Evolutionary conservation across 805 yeast species (phyloP).

Genomic region (Debaryomyces prosopidis): DNA sequence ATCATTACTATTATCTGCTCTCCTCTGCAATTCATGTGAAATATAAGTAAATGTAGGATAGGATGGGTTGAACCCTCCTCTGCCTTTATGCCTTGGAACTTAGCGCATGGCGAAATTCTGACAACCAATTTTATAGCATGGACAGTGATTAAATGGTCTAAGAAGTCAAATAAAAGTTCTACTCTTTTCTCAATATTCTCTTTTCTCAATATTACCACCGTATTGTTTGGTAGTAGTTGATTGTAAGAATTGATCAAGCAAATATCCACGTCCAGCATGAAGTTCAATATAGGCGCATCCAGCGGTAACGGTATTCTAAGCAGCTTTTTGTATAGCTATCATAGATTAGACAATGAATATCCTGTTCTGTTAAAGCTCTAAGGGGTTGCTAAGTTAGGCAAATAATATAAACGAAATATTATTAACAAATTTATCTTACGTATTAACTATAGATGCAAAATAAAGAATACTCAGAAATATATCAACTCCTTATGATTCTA

Average conservation of each 20-base stretch:
- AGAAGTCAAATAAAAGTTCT: conserved; percentile 26
- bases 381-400: no score
- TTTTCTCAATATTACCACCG: conserved; percentile 39
- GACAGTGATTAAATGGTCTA: conserved; percentile 33
- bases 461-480: neutral
- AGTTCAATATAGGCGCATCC: conserved; percentile 43
- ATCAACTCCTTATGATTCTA: neutral
- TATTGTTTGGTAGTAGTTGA: conserved; percentile 32
- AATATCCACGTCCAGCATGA: conserved; percentile 43
- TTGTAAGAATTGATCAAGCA: conserved; percentile 37
- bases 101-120: conserved; percentile 38
- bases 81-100: conserved; percentile 28
- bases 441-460: no score
- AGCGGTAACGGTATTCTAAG: conserved; percentile 27
- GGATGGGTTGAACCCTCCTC: conserved; percentile 31
- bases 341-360: conserved; percentile 17
- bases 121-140: conserved; percentile 35
- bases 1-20: conserved; percentile 23
- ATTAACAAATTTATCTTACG: no score
- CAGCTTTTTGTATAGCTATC: conserved; percentile 25
- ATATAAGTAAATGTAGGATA: conserved; percentile 23
- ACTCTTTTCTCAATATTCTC: conserved; percentile 38
- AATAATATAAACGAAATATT: no score
- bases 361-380: conserved; percentile 14
- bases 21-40: conserved; percentile 27